Conservation (phyloP, 148 eudicot genomes). For the Fagopyrum homotropicum region DNA sequence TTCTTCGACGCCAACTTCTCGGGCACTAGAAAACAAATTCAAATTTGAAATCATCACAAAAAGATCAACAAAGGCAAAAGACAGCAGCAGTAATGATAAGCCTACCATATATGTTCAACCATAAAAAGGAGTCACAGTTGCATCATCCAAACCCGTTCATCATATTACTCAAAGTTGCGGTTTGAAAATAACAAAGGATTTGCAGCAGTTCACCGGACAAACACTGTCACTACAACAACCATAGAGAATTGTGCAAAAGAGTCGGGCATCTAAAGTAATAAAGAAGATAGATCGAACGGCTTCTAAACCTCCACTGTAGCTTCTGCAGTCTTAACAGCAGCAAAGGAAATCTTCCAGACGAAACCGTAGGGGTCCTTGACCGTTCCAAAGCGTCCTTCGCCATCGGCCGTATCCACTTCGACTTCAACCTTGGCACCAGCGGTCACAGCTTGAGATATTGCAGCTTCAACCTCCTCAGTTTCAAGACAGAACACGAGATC, state of each 20-base stretch:
- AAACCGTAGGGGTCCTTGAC: constrained; percentile 79
- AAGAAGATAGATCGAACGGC: constrained; percentile 15
- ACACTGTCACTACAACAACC: not conserved
- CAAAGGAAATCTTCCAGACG: constrained; percentile 50
- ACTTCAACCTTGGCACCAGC: constrained; percentile 68
- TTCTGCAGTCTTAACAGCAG: constrained; percentile 22
- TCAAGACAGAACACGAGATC: constrained; percentile 43
- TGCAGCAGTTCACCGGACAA: not conserved
- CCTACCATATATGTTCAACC: no score
- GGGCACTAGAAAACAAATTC: not conserved
- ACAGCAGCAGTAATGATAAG: no score
- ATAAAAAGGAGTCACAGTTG: no score
- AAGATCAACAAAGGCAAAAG: not conserved
- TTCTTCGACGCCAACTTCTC: not conserved
- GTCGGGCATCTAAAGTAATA: not conserved
- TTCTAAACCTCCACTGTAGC: constrained; percentile 32
- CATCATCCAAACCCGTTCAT: no score
- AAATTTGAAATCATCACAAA: not conserved
- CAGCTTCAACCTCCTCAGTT: constrained; percentile 58
- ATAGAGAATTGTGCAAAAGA: not conserved
- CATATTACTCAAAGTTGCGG: not conserved
- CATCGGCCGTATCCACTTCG: constrained; percentile 44
- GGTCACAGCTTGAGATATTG: constrained; percentile 43
- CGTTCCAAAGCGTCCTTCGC: constrained; percentile 41
- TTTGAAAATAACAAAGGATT: not conserved